Conservation (phyloP, 306 rosid genomes). For the Lotus japonicus region DNA sequence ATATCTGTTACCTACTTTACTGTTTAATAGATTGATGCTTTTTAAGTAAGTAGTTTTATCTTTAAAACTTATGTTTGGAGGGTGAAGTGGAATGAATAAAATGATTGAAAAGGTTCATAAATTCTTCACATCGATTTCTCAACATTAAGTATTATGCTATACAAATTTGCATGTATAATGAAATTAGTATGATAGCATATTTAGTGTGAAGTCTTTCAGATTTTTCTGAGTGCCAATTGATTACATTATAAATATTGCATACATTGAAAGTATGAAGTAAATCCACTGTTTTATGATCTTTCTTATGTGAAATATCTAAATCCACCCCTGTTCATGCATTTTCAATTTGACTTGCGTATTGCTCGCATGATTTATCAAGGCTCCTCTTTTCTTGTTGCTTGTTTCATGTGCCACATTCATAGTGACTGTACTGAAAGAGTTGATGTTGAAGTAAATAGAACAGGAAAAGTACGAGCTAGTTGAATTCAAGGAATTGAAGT, state of each 20-base stretch:
- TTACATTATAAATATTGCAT: neutral
- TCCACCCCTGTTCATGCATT: too few relatives aligned
- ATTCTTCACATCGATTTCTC: neutral
- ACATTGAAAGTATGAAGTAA: neutral
- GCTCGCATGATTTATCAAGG: too few relatives aligned
- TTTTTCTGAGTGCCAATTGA: neutral
- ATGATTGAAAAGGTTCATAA: neutral
- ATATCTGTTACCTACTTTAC: constrained; percentile 8
- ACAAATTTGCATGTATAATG: neutral
- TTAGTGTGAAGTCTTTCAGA: neutral
- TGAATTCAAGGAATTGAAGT: too few relatives aligned
- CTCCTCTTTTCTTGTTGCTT: too few relatives aligned
- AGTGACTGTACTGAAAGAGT: too few relatives aligned
- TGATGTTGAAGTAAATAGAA: too few relatives aligned
- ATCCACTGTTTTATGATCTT: neutral
- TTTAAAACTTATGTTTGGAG: neutral
- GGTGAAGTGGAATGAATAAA: neutral
- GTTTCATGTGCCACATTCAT: too few relatives aligned
- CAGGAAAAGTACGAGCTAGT: too few relatives aligned
- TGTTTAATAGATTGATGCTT: constrained; percentile 13
- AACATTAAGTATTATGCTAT: neutral
- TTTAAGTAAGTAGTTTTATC: neutral
- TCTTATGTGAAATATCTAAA: neutral
- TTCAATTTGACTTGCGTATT: too few relatives aligned
- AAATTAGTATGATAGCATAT: neutral